Evolutionary conservation across 2,329 filamentous ascomycete species (phyloP), one percentile per base, ranked within the genome.

Genomic region (Penicillium capsulatum): DNA sequence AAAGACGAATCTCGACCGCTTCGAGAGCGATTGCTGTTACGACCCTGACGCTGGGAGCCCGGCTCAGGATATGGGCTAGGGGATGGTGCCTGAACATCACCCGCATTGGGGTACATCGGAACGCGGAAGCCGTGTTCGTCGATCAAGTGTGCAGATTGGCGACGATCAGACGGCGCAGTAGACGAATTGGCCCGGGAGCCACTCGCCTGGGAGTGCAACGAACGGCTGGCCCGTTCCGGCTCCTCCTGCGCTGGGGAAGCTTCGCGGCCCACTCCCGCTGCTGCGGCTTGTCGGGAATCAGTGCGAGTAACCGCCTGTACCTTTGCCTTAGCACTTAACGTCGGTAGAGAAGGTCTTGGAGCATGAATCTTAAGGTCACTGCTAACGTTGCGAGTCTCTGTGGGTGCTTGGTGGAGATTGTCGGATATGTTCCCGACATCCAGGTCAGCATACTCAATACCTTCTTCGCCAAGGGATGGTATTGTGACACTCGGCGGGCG

Each of bases 31-130:
- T 75, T 71, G 58, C 90, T 85, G 45, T 80, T 67, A 50, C 72
- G 75, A 45, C 73, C 72, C 51, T 65, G 49, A 45, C 64, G 60
- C 60, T 73, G 59, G 9, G 60, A 58, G 26, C 71, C 72, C 48
- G 79, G 61, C 14, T 67, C 60, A 33, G 62, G 57, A 43, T 66
- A 70, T 7, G 82, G 83, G 2, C 81, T 78, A 1, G 90, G 89
- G 2, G 90, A 92, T 2, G 92, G 92, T 10, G 92, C 92, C 69
- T 98, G 92, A 7, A 97, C 92, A 61, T 97, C 91, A 46, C 92
- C 92, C 30, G 92, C 86, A 61, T 92, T 80, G 37, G 83, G 85
- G 60, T 92, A 84, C 86, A 98, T 92, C 34, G 92, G 92, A 27
- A 98, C 91, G 59, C 90, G 90, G 54, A 96, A 95, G 15, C 90